Percentiles rank a stretch among this genome's conserved stretches.
phyloP scores from a whole-genome alignment of 768 basidiomycete species.

The Hygrophorus russula region DNA sequence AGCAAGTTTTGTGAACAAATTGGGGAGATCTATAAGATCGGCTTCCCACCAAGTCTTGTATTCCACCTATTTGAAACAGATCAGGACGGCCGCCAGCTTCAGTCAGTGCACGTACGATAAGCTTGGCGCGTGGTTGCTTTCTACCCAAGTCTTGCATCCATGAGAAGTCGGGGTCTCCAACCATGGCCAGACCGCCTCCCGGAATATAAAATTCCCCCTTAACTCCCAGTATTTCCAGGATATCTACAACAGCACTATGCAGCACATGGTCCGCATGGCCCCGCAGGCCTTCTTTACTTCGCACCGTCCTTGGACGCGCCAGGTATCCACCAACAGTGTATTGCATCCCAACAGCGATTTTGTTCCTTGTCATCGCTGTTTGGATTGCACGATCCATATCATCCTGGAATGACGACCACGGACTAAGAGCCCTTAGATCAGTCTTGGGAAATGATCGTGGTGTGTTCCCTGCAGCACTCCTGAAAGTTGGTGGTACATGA shows the following conservation, averaged over 20 bases:
- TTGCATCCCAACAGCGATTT: background rate
- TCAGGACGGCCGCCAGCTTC: background rate
- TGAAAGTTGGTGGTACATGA: background rate
- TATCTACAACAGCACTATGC: conserved; percentile 6
- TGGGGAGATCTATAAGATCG: conserved; percentile 5
- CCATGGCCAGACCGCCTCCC: conserved; percentile 1
- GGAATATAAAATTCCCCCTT: conserved; percentile 2
- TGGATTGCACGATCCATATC: conserved; percentile 1
- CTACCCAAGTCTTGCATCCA: conserved; percentile 1
- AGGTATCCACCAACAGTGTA: background rate
- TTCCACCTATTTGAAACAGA: conserved; percentile 6
- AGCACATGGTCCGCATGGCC: conserved; percentile 4
- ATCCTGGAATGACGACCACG: background rate
- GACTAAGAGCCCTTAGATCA: conserved; percentile 1
- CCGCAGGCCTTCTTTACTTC: conserved; percentile 6
- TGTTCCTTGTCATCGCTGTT: background rate
- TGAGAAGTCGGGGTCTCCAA: conserved; percentile 8
- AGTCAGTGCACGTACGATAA: conserved; percentile 6
- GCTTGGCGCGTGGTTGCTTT: conserved; percentile 4
- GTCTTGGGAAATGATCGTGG: conserved; percentile 3
- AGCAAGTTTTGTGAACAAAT: conserved; percentile 1
- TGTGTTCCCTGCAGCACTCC: background rate
- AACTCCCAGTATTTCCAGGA: conserved; percentile 7
- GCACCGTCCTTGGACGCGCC: background rate
- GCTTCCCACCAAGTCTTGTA: conserved; percentile 10